Evolutionary conservation across 2,329 filamentous ascomycete genomes (phyloP), one percentile per base, ranked within the genome.

Genomic region (Aspergillus transmontanensis): DNA sequence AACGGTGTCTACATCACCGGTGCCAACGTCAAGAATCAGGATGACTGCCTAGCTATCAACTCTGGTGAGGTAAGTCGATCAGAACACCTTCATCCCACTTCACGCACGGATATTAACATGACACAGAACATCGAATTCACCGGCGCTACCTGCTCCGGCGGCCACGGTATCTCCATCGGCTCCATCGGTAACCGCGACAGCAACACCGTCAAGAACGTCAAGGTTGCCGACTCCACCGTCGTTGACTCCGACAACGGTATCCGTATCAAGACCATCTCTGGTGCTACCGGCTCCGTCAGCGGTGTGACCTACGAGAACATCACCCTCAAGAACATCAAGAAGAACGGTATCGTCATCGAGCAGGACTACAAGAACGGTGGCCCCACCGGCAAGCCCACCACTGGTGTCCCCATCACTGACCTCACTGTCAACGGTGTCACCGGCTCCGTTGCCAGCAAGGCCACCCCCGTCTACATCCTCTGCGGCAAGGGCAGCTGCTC

Each of bases 41-140:
- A 88, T 64, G 86, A 87, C 69, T 88, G 85, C 69, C 74, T 87
- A 12, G 86, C 85, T 39, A 76, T 87, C 68, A 87, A 87, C 77
- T 86, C 83, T 2, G 85, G 85, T 60, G 81, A 77, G 26, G 73
- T 77, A 69, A 67, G 70, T 65, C 23, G 7, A 16, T 21, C 16
- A 6, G 28, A 10, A 11, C 6, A 9, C 14, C 16, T 6, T 11
- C 28, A 1, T 6, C 30, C 16, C 51, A 4, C 41, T 7, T 23
- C 21, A 7, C 10, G 7, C 21, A 34, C 46, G 14, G 32, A 30
- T 23, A 14, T 12, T n/a, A 11, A 45, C 14, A 16, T 10, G 2
- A 1, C 4, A 2, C 23, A 73, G 72, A 72, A 73, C 57, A 75
- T 75, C 60, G 50, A 68, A 10, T 74, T 75, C 67, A 72, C 66